These are phyloP conservation scores for Cordyceps tenuipes DNA, from an alignment of 2,329 filamentous ascomycete species.

Conservation along the genomic window DNA sequence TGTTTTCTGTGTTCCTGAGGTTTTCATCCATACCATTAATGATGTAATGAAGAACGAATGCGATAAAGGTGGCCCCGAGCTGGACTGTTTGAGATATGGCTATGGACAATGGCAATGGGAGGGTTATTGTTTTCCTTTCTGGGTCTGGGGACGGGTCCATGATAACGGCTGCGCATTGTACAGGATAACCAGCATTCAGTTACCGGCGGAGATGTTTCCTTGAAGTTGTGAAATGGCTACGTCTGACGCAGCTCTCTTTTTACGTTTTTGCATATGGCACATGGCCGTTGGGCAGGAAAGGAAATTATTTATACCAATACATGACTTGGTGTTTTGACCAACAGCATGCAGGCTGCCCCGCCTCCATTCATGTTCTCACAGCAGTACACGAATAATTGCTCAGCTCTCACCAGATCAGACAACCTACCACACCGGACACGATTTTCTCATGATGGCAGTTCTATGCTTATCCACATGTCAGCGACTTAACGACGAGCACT, in stretches of 20 bases:
- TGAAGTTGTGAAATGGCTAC: too few species aligned
- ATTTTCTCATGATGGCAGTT: neutral
- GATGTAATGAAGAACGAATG: slow-evolving; percentile 7
- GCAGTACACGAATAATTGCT: too few species aligned
- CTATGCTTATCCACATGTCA: neutral
- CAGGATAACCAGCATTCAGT: neutral
- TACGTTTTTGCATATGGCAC: neutral
- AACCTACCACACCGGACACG: neutral
- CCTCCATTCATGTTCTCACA: neutral
- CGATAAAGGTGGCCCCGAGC: neutral
- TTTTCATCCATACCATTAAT: neutral
- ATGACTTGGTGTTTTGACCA: neutral
- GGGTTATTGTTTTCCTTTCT: neutral
- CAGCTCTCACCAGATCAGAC: neutral
- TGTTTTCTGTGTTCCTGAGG: neutral
- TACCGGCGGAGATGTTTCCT: too few species aligned
- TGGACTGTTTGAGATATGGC: neutral
- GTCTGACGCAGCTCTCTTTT: too few species aligned
- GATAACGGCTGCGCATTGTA: too few species aligned
- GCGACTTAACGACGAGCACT: neutral
- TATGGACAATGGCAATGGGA: neutral
- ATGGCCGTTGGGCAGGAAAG: neutral
- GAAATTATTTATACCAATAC: neutral
- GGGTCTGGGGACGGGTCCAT: neutral
- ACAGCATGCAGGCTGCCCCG: neutral